Percentiles rank a stretch among this genome's conserved stretches.
Conservation (phyloP, 768 basidiomycete species). For the Amanita polypyramis region DNA sequence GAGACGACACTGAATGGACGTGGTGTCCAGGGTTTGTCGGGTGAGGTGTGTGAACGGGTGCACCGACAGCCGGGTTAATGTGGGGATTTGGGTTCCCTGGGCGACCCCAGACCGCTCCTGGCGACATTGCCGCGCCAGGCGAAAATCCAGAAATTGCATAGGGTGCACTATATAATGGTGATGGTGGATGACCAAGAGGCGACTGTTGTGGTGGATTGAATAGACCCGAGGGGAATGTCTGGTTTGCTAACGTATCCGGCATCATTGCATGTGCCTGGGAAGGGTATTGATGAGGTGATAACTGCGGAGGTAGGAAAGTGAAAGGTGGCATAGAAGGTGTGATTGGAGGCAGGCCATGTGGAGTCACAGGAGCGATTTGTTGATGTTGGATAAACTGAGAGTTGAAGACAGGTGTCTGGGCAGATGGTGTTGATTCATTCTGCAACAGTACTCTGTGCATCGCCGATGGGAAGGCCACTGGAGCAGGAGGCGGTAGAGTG, state of each 20-base stretch:
- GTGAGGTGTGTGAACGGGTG: slow-evolving; percentile 25
- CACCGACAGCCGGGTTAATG: slow-evolving; percentile 37
- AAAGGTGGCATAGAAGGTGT: slow-evolving; percentile 98
- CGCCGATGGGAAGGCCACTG: slow-evolving; percentile 27
- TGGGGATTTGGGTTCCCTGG: slow-evolving; percentile 34
- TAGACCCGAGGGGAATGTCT: neutral
- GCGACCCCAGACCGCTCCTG: slow-evolving; percentile 65
- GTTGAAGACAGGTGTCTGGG: slow-evolving; percentile 27
- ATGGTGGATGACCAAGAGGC: slow-evolving; percentile 9
- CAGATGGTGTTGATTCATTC: slow-evolving; percentile 14
- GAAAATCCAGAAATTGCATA: slow-evolving; percentile 38
- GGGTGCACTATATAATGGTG: slow-evolving; percentile 3
- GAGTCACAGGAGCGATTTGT: slow-evolving; percentile 38
- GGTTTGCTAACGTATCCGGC: neutral
- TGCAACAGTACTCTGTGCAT: slow-evolving; percentile 3
- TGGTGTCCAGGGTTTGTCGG: neutral
- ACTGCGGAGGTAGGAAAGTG: slow-evolving; percentile 58
- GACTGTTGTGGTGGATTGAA: slow-evolving; percentile 5
- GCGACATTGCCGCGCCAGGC: slow-evolving; percentile 62
- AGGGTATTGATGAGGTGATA: slow-evolving; percentile 10
- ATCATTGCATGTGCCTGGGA: slow-evolving; percentile 7
- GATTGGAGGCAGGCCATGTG: slow-evolving; percentile 81
- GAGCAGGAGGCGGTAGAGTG: slow-evolving; percentile 49
- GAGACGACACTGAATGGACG: neutral
- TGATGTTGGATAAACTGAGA: slow-evolving; percentile 16